A percentile compares a stretch with the other conserved stretches of the same genome.
Evolutionary conservation across 2,329 filamentous ascomycete species (phyloP).

Genomic region (Ophiostoma novo-ulmi): DNA sequence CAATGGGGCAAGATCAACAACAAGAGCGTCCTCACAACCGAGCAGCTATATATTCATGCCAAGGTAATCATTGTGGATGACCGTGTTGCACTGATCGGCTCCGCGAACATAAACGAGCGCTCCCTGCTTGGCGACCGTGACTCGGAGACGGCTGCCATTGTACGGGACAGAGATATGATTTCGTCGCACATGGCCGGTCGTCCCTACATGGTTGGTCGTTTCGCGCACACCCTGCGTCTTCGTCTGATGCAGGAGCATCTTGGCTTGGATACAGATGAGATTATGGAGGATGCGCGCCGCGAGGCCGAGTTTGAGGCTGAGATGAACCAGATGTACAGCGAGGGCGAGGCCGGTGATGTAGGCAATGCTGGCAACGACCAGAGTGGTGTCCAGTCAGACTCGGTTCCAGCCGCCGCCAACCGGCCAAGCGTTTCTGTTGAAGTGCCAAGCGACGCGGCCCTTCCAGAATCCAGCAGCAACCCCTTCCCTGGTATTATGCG

Average conservation of each 20-base stretch:
- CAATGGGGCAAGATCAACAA: conserved; percentile 88
- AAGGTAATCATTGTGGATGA: conserved; percentile 97
- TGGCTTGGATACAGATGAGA: conserved; percentile 88
- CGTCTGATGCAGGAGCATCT: conserved; percentile 95
- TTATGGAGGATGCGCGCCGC: conserved; percentile 71
- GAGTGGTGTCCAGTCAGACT: background rate
- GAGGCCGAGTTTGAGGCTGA: conserved; percentile 50
- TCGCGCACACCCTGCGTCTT: conserved; percentile 87
- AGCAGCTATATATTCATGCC: conserved; percentile 96
- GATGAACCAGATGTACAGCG: conserved; percentile 57
- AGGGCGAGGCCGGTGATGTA: conserved; percentile 32
- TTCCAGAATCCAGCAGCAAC: background rate
- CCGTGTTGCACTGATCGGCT: conserved; percentile 86
- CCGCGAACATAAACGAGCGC: conserved; percentile 96
- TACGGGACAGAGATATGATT: conserved; percentile 89
- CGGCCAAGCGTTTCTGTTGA: background rate
- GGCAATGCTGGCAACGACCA: conserved; percentile 30
- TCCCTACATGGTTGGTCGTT: conserved; percentile 84
- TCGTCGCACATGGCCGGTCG: conserved; percentile 85
- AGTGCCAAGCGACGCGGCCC: background rate
- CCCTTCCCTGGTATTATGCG: conserved; percentile 27
- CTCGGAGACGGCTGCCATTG: conserved; percentile 83
- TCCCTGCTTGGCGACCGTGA: conserved; percentile 91
- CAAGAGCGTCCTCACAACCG: conserved; percentile 77
- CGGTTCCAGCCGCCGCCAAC: background rate